Evolutionary conservation across 2,329 filamentous ascomycete species (phyloP).

Genomic region (Fusarium burgessii): DNA sequence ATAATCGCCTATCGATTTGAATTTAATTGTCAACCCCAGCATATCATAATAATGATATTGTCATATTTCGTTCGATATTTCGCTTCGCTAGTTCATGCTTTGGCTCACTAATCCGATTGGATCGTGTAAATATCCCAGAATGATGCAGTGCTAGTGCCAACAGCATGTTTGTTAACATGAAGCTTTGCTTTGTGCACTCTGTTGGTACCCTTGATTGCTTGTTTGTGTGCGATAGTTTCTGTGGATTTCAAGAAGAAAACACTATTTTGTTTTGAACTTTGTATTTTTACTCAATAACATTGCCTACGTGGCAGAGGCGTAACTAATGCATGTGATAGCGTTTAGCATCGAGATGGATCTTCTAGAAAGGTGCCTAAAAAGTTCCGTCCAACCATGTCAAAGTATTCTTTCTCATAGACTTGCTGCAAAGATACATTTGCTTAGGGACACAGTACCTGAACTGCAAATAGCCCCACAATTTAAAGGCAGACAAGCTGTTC

Average conservation of each 20-base stretch:
- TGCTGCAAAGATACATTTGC: background rate
- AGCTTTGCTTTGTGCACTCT: background rate
- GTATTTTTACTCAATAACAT: background rate
- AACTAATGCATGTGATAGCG: conserved; percentile 28
- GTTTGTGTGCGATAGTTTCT: background rate
- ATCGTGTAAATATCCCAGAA: background rate
- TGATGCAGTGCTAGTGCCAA: background rate
- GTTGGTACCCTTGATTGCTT: background rate
- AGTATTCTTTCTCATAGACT: background rate
- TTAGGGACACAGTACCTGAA: conserved; percentile 2
- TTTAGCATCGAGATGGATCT: conserved; percentile 1
- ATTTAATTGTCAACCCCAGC: background rate
- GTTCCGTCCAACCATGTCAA: background rate
- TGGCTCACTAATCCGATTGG: background rate
- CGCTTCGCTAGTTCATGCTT: background rate
- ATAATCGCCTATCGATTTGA: background rate
- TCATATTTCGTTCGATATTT: background rate
- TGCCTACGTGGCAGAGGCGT: conserved; percentile 13
- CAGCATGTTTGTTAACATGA: background rate
- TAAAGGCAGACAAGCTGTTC: conserved; percentile 28
- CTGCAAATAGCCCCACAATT: conserved; percentile 16
- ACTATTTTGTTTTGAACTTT: background rate
- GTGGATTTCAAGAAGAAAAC: background rate
- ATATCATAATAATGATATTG: background rate
- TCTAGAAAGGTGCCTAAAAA: conserved; percentile 15